Percentiles rank a stretch among this genome's conserved stretches.
Evolutionary conservation across 441 rosid species (phyloP).

Genomic region (Gossypium schwendimanii): DNA sequence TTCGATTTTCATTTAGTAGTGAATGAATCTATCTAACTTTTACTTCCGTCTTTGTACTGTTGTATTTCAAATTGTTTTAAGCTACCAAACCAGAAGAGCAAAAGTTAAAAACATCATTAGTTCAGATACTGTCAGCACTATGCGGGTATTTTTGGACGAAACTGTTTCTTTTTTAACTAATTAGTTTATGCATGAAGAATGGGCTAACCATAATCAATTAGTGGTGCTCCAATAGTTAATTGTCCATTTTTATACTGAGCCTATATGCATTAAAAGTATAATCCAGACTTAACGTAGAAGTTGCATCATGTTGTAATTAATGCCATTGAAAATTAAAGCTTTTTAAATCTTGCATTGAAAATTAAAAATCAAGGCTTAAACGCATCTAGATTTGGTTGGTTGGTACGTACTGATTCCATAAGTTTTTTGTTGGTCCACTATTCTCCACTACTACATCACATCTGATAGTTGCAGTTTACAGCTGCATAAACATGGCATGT

Average conservation of each 20-base stretch:
- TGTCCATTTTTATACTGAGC: neutral
- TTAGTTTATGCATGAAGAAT: neutral
- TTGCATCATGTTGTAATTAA: too few relatives aligned
- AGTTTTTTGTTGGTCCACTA: neutral
- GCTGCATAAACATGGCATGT: neutral
- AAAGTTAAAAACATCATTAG: neutral
- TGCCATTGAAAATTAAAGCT: neutral
- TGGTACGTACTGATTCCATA: neutral
- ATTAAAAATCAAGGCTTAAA: neutral
- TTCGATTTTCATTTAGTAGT: constrained; percentile 4
- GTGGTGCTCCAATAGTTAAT: neutral
- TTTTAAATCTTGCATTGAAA: neutral
- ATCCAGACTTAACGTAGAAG: neutral
- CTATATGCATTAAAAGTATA: neutral
- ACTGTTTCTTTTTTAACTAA: too few relatives aligned
- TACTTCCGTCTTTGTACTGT: too few relatives aligned
- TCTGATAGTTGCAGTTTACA: neutral
- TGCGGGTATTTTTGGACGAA: neutral
- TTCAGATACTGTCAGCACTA: neutral
- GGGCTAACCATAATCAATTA: neutral
- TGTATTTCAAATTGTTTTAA: too few relatives aligned
- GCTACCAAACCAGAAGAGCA: too few relatives aligned
- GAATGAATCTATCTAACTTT: neutral
- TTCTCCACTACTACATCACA: neutral
- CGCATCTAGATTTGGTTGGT: neutral